Evolutionary conservation across 768 basidiomycete species (phyloP).

Genomic region (Lactifluus pinguis): DNA sequence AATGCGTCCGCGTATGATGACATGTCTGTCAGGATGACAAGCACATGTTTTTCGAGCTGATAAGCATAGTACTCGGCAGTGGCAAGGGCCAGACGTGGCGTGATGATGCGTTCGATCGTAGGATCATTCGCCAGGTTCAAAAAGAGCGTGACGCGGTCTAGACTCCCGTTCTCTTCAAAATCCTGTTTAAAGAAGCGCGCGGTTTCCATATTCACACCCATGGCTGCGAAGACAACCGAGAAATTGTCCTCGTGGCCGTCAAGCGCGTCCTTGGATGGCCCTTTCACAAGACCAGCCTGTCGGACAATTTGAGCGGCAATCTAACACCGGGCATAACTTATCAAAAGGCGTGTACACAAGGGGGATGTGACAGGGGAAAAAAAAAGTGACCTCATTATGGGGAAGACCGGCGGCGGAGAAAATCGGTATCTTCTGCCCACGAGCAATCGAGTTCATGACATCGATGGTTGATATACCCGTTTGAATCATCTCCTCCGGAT

Average conservation of each 20-base stretch:
- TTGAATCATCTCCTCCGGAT: constrained; percentile 99
- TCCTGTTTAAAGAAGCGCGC: constrained; percentile 99
- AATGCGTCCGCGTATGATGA: constrained; percentile 94
- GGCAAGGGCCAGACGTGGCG: constrained; percentile 93
- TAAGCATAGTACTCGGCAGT: constrained; percentile 99
- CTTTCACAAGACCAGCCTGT: constrained; percentile 94
- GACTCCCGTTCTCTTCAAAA: constrained; percentile 96
- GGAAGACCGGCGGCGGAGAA: constrained; percentile 98
- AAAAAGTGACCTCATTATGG: constrained; percentile 76
- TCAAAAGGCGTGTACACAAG: constrained; percentile 2
- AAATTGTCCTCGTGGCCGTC: constrained; percentile 99
- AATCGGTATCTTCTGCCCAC: constrained; percentile 99
- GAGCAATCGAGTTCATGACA: constrained; percentile 97
- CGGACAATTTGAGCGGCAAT: constrained; percentile 99
- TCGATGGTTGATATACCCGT: constrained; percentile 99
- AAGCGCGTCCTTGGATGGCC: constrained; percentile 94
- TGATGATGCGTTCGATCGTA: constrained; percentile 99
- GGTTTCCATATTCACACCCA: constrained; percentile 99
- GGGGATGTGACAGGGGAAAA: constrained; percentile 20
- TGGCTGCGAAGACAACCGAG: constrained; percentile 98
- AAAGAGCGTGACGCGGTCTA: constrained; percentile 97
- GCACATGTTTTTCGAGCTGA: constrained; percentile 98
- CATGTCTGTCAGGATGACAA: constrained; percentile 99
- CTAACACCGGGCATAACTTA: constrained; percentile 31
- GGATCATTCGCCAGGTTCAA: constrained; percentile 98